Conservation (phyloP, 805 yeast genomes). For the Yarrowia yakushimensis region DNA sequence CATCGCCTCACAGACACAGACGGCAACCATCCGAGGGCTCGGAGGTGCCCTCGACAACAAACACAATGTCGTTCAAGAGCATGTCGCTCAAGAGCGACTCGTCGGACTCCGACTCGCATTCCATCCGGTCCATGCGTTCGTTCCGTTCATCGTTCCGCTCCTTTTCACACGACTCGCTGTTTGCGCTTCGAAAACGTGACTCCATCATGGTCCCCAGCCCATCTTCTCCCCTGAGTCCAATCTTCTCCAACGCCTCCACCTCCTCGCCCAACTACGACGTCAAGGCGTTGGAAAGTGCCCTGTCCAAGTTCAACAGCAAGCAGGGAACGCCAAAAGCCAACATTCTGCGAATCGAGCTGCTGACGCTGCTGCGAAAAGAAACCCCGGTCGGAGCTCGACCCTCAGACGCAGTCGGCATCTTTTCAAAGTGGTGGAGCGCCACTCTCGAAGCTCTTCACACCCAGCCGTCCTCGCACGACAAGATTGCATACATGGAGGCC, state of each 20-base stretch:
- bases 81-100: background rate
- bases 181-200: conserved; percentile 10
- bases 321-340: conserved; percentile 39
- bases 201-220: background rate
- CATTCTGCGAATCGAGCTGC: conserved; percentile 43
- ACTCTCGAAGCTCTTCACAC: conserved; percentile 37
- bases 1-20: background rate
- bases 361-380: conserved; percentile 39
- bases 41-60: background rate
- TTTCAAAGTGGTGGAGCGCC: conserved; percentile 42
- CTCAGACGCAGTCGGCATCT: conserved; percentile 33
- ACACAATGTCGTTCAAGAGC: background rate
- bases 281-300: conserved; percentile 34
- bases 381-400: conserved; percentile 27
- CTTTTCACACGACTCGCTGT: conserved; percentile 15
- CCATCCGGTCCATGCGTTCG: conserved; percentile 13
- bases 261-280: conserved; percentile 29
- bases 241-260: background rate
- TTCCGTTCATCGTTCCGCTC: conserved; percentile 23
- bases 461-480: conserved; percentile 37
- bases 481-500: conserved; percentile 42
- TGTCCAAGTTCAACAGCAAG: conserved; percentile 34
- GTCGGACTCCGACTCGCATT: conserved; percentile 10
- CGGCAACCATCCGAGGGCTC: background rate
- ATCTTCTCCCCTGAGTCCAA: conserved; percentile 13